Evolutionary conservation across 2,329 filamentous ascomycete species (phyloP).

Genomic region (Pestalotiopsis sp.): DNA sequence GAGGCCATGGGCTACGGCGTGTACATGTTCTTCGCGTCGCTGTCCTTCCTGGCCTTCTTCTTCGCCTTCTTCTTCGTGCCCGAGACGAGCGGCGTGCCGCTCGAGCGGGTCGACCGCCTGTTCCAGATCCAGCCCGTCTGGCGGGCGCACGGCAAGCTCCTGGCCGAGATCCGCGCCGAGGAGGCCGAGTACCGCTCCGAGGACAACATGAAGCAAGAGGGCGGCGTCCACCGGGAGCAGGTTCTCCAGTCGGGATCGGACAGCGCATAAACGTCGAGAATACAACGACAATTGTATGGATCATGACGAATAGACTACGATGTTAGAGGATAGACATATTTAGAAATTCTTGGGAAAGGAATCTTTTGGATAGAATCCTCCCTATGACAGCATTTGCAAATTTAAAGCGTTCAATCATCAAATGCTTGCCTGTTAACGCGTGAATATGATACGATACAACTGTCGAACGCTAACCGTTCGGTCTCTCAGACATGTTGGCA

Average conservation of each 20-base stretch:
- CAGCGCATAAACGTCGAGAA: background rate
- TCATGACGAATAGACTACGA: background rate
- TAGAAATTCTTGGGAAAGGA: background rate
- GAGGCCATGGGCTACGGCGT: conserved; percentile 53
- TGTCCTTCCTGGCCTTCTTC: conserved; percentile 65
- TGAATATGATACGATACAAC: no score
- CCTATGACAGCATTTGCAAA: no score
- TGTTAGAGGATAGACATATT: background rate
- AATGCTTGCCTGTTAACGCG: no score
- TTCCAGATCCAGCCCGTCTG: conserved; percentile 52
- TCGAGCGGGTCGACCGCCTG: conserved; percentile 68
- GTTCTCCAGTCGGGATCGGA: conserved; percentile 2
- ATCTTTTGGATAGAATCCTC: no score
- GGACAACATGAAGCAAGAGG: background rate
- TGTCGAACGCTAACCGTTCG: no score
- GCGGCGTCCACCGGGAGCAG: conserved; percentile 1
- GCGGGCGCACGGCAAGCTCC: conserved; percentile 1
- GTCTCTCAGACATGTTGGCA: no score
- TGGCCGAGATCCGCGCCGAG: conserved; percentile 7
- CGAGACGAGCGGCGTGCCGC: conserved; percentile 33
- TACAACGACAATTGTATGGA: background rate
- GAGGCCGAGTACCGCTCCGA: conserved; percentile 4
- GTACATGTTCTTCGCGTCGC: conserved; percentile 69
- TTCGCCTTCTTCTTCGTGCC: conserved; percentile 72
- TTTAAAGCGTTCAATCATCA: no score